Conservation (phyloP, 352 stramenopile genomes). For the Phytophthora pisi region DNA sequence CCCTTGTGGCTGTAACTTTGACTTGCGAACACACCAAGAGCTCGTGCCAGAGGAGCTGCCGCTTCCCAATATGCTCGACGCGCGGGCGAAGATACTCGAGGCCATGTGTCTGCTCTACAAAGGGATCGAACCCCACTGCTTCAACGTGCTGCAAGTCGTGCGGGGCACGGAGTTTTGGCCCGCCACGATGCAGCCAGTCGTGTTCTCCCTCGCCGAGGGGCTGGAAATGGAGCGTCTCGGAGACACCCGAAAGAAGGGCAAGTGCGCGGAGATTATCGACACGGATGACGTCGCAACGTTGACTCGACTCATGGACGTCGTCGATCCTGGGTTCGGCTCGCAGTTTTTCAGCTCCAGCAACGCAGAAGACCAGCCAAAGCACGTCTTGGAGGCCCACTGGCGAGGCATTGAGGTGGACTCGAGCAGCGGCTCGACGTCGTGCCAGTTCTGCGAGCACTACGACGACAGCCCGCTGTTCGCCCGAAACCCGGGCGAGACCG, state of each 20-base stretch:
- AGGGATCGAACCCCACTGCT: slow-evolving; percentile 6
- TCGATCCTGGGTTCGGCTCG: background rate
- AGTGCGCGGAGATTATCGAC: background rate
- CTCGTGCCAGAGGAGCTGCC: background rate
- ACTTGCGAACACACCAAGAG: background rate
- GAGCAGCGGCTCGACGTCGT: background rate
- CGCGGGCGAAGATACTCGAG: slow-evolving; percentile 1
- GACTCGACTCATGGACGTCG: background rate
- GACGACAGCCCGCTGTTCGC: background rate
- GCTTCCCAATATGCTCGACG: slow-evolving; percentile 1
- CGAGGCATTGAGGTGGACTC: background rate
- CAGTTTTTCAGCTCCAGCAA: slow-evolving; percentile 8
- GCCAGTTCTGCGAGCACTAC: background rate
- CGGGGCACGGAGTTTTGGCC: background rate
- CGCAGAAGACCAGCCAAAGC: background rate
- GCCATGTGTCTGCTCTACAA: slow-evolving; percentile 8
- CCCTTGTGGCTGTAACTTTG: background rate
- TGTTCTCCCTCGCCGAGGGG: slow-evolving; percentile 9
- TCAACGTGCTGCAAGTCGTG: slow-evolving; percentile 3
- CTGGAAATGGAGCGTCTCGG: background rate
- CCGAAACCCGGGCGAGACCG: background rate
- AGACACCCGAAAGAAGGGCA: background rate
- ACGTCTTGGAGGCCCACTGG: slow-evolving; percentile 3
- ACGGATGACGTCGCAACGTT: slow-evolving; percentile 6
- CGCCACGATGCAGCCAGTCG: slow-evolving; percentile 4